Conservation (phyloP, 176 grass and related monocot species). For the Oryza glaberrima region DNA sequence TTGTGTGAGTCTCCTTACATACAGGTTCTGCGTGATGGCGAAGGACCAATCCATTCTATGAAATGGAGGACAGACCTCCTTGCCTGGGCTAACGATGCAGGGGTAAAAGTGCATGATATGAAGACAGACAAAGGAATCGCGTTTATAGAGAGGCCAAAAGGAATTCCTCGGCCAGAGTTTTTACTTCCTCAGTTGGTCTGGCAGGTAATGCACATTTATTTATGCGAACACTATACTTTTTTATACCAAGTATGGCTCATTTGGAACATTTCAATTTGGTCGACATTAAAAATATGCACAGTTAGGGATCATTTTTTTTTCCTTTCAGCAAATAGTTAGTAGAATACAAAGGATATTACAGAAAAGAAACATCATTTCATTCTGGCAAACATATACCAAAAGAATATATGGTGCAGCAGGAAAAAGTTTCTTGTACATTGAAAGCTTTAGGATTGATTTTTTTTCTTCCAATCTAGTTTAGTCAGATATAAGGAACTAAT, state of each 20-base stretch:
- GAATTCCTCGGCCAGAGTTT: constrained; percentile 78
- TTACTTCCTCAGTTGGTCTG: constrained; percentile 94
- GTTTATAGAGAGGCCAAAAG: constrained; percentile 94
- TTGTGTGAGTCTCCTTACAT: constrained; percentile 12
- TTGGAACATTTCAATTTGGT: constrained; percentile 21
- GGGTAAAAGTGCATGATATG: constrained; percentile 98
- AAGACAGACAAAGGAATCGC: constrained; percentile 80
- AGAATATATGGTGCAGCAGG: background rate
- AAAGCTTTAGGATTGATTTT: background rate
- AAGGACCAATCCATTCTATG: constrained; percentile 95
- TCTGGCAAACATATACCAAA: background rate
- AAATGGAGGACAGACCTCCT: constrained; percentile 94
- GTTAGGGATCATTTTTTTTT: background rate
- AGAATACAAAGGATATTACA: constrained; percentile 12
- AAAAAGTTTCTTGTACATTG: background rate
- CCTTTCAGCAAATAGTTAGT: background rate
- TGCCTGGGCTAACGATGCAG: constrained; percentile 94
- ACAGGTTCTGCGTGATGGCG: constrained; percentile 87
- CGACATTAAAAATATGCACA: constrained; percentile 8
- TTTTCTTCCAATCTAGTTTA: background rate
- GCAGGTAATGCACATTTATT: constrained; percentile 66
- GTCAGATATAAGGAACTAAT: background rate
- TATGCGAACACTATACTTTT: background rate
- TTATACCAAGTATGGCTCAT: constrained; percentile 5
- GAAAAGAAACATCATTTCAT: background rate